phyloP scores from a whole-genome alignment of 1,139 yeast species.

The Suhomyces chickasaworum region DNA sequence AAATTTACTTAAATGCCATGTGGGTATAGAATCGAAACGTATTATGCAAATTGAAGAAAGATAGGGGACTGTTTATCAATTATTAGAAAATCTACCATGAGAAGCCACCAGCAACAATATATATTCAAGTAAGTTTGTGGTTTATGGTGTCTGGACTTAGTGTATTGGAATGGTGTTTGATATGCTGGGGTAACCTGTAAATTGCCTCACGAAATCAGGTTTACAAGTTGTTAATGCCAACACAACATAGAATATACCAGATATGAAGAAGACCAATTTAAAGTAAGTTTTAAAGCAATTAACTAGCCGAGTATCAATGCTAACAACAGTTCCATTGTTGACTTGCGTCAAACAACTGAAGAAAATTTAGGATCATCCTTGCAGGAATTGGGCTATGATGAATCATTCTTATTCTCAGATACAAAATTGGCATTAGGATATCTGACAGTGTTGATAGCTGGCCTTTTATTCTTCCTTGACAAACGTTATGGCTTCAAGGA shows the following conservation, averaged over 20 bases:
- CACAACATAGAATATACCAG: constrained; percentile 3
- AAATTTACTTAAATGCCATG: not conserved
- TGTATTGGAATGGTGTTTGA: not conserved
- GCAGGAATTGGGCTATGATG: constrained; percentile 60
- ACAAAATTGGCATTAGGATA: constrained; percentile 70
- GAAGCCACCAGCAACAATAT: no score
- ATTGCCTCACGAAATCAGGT: not conserved
- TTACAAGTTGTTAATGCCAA: constrained; percentile 7
- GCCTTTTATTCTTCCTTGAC: constrained; percentile 63
- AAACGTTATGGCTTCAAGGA: constrained; percentile 55
- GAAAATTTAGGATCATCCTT: constrained; percentile 51
- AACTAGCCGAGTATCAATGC: not conserved
- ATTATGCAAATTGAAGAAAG: no score
- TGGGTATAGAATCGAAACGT: no score
- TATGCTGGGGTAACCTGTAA: not conserved
- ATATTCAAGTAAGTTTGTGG: no score
- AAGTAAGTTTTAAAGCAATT: constrained; percentile 25
- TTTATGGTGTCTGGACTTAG: no score
- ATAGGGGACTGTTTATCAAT: no score
- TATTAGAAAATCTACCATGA: no score
- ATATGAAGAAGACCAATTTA: constrained; percentile 31
- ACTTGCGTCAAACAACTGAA: constrained; percentile 52
- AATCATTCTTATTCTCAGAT: constrained; percentile 60
- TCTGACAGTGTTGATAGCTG: constrained; percentile 66
- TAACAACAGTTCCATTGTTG: constrained; percentile 40